phyloP scores from a whole-genome alignment of 2,329 filamentous ascomycete genomes.

The Graphiopsis chlorocephala region DNA sequence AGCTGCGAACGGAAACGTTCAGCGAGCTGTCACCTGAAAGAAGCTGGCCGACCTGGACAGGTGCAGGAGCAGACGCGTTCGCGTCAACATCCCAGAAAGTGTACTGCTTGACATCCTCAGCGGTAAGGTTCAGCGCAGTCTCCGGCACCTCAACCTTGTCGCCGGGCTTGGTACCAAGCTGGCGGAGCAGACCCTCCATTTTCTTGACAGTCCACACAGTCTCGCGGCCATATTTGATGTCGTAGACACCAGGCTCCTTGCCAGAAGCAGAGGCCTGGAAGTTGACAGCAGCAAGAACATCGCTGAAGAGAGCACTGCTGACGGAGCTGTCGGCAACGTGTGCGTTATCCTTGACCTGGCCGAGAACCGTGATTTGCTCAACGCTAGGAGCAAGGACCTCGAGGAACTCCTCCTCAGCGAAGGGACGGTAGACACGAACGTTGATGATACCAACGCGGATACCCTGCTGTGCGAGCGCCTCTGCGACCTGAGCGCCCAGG shows the following conservation, averaged over 20 bases:
- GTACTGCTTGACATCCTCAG: slow-evolving; percentile 68
- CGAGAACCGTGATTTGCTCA: slow-evolving; percentile 77
- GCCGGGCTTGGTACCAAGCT: slow-evolving; percentile 42
- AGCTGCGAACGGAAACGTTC: slow-evolving; percentile 59
- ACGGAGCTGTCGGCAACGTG: slow-evolving; percentile 71
- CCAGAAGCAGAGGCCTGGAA: slow-evolving; percentile 68
- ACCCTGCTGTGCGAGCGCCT: slow-evolving; percentile 67
- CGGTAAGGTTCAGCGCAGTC: slow-evolving; percentile 44
- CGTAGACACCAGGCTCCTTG: slow-evolving; percentile 63
- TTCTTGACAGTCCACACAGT: slow-evolving; percentile 61
- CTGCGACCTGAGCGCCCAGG: slow-evolving; percentile 76
- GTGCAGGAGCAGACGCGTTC: slow-evolving; percentile 64
- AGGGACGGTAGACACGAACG: slow-evolving; percentile 90
- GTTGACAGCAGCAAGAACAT: slow-evolving; percentile 79
- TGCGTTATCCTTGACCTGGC: slow-evolving; percentile 74
- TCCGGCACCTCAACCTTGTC: slow-evolving; percentile 35
- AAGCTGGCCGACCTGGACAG: slow-evolving; percentile 59
- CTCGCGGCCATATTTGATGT: slow-evolving; percentile 85
- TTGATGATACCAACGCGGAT: slow-evolving; percentile 82
- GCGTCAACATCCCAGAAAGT: slow-evolving; percentile 90
- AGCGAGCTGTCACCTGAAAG: slow-evolving; percentile 59
- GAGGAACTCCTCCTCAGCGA: slow-evolving; percentile 91
- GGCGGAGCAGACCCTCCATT: slow-evolving; percentile 48
- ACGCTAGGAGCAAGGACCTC: slow-evolving; percentile 72
- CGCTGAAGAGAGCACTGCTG: slow-evolving; percentile 86